These are phyloP conservation scores for Arabidopsis lyrata DNA, from an alignment of 441 rosid genomes.

Conservation along the genomic window DNA sequence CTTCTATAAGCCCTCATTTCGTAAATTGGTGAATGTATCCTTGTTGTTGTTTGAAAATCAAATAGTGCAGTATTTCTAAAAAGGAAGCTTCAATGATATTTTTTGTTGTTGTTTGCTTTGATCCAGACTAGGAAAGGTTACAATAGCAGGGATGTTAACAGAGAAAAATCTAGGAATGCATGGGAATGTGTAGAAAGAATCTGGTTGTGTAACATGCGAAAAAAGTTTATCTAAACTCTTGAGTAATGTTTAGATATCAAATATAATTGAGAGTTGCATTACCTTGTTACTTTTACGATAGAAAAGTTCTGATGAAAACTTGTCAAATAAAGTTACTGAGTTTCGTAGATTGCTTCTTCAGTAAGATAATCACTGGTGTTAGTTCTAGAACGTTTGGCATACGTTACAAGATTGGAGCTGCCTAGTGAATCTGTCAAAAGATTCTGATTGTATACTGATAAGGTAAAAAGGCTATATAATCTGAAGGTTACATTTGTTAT, in stretches of 20 bases:
- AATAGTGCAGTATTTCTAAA: neutral
- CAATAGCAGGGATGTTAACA: neutral
- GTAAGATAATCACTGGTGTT: slow-evolving; percentile 5
- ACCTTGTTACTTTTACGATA: neutral
- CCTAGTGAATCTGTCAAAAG: neutral
- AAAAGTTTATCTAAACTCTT: neutral
- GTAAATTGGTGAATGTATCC: too few species aligned
- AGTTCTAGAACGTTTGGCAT: neutral
- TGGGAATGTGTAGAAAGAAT: neutral
- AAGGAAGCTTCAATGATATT: neutral
- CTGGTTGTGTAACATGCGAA: slow-evolving; percentile 17
- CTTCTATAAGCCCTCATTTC: neutral
- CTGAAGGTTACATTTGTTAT: neutral
- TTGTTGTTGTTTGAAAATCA: too few species aligned
- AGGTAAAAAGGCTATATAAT: neutral
- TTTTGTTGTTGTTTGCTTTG: slow-evolving; percentile 15
- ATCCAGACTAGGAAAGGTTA: slow-evolving; percentile 11
- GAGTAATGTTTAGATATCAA: slow-evolving; percentile 7
- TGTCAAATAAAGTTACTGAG: neutral
- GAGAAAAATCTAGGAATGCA: neutral
- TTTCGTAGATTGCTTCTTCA: neutral
- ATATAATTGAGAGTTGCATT: neutral
- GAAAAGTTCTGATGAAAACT: neutral
- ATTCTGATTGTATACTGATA: neutral
- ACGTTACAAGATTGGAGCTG: neutral